These are phyloP conservation scores for Gnaphalium uliginosum DNA, from an alignment of 129 eudicot species.

Conservation along the genomic window DNA sequence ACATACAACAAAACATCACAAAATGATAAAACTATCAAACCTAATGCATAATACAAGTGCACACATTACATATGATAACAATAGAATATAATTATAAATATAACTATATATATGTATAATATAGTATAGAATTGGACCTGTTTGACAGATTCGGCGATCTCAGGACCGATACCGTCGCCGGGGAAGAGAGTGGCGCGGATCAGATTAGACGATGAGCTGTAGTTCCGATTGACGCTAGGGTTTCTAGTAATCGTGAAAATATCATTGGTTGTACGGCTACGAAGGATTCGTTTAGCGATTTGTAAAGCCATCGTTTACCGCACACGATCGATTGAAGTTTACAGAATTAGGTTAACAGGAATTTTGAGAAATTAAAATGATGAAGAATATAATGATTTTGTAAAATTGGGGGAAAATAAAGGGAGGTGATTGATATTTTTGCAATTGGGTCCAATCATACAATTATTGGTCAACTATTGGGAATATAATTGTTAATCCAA, in stretches of 20 bases:
- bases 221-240: slow-evolving; percentile 45
- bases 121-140: slow-evolving; percentile 42
- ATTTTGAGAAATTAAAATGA: background rate
- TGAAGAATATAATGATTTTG: background rate
- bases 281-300: slow-evolving; percentile 63
- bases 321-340: background rate
- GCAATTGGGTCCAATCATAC: background rate
- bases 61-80: background rate
- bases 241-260: slow-evolving; percentile 28
- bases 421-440: too few species aligned
- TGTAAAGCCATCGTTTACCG: slow-evolving; percentile 60
- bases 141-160: slow-evolving; percentile 93
- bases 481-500: too few species aligned
- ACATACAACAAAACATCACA: background rate
- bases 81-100: background rate
- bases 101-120: background rate
- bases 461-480: too few species aligned
- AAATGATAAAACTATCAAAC: background rate
- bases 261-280: slow-evolving; percentile 41
- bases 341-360: background rate
- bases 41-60: background rate
- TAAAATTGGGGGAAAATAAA: background rate
- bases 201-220: slow-evolving; percentile 44
- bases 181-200: slow-evolving; percentile 94
- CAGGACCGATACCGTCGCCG: slow-evolving; percentile 99